Evolutionary conservation across 208 protist species (phyloP).

Genomic region (Trypanosoma vivax): DNA sequence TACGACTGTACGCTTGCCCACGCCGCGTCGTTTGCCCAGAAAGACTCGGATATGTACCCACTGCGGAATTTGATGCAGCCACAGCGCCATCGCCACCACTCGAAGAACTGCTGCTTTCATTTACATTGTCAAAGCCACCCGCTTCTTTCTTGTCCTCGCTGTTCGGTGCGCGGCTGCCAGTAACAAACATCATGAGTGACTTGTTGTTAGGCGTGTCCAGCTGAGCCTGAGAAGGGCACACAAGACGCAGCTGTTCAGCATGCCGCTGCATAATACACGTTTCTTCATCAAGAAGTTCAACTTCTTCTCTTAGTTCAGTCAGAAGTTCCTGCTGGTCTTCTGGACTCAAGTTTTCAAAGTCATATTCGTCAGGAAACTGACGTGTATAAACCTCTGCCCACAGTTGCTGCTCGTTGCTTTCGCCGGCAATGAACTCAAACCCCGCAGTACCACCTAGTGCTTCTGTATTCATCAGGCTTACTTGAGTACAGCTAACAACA

Average conservation of each 20-base stretch:
- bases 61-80: background rate
- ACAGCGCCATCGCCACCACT: background rate
- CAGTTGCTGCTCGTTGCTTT: constrained; percentile 23
- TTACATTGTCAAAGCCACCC: too few species aligned
- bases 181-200: constrained; percentile 1
- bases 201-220: background rate
- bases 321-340: constrained; percentile 45
- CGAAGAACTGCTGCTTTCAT: background rate
- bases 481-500: too few species aligned
- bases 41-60: background rate
- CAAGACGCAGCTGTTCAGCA: constrained; percentile 29
- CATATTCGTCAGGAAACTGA: constrained; percentile 45
- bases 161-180: background rate
- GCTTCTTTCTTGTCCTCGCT: too few species aligned
- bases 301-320: constrained; percentile 53
- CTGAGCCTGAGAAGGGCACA: background rate
- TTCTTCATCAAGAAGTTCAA: constrained; percentile 63
- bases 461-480: constrained; percentile 2
- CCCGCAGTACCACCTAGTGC: background rate
- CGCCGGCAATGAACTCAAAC: constrained; percentile 9
- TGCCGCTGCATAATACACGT: constrained; percentile 35
- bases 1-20: constrained; percentile 47
- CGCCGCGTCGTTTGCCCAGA: constrained; percentile 13
- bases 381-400: constrained; percentile 62
- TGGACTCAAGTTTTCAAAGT: constrained; percentile 31